Percentiles rank a stretch among this genome's conserved stretches.
phyloP scores from a whole-genome alignment of 2,329 filamentous ascomycete species.

The Zasmidium angulare region DNA sequence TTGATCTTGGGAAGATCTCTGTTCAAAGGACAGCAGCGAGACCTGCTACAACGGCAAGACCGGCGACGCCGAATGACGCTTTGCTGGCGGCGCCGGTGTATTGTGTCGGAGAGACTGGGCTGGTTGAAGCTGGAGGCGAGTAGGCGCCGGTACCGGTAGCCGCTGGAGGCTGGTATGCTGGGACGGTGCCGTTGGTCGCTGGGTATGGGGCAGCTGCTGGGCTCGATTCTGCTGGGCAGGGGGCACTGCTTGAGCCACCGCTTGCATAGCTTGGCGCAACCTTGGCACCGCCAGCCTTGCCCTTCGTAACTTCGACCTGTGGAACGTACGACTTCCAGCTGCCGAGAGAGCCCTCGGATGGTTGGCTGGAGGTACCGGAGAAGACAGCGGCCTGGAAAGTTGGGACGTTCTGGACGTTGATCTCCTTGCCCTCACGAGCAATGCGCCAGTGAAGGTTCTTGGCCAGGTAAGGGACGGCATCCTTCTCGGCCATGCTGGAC shows the following conservation, averaged over 20 bases:
- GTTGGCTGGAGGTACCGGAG: constrained; percentile 35
- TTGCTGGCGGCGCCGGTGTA: constrained; percentile 12
- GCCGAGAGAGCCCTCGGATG: constrained; percentile 19
- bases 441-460: constrained; percentile 38
- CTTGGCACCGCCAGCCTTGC: constrained; percentile 27
- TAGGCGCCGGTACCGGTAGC: constrained; percentile 1
- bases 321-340: constrained; percentile 26
- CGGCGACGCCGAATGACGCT: constrained; percentile 7
- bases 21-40: constrained; percentile 8
- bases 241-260: not conserved
- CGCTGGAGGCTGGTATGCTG: not conserved
- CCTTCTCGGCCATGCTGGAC: constrained; percentile 25
- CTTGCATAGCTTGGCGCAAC: constrained; percentile 1
- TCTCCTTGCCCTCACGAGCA: constrained; percentile 32
- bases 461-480: constrained; percentile 32
- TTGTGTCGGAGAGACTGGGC: not conserved
- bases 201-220: not conserved
- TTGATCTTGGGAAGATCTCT: not conserved
- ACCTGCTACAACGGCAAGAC: constrained; percentile 7
- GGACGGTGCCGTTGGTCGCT: constrained; percentile 2
- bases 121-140: not conserved
- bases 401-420: constrained; percentile 34
- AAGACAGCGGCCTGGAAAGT: constrained; percentile 43
- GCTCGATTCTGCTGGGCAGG: not conserved
- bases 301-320: constrained; percentile 26